A percentile compares a stretch with the other conserved stretches of the same genome.
Conservation (phyloP, 176 grass and related monocot species). For the Musa schizocarpa region DNA sequence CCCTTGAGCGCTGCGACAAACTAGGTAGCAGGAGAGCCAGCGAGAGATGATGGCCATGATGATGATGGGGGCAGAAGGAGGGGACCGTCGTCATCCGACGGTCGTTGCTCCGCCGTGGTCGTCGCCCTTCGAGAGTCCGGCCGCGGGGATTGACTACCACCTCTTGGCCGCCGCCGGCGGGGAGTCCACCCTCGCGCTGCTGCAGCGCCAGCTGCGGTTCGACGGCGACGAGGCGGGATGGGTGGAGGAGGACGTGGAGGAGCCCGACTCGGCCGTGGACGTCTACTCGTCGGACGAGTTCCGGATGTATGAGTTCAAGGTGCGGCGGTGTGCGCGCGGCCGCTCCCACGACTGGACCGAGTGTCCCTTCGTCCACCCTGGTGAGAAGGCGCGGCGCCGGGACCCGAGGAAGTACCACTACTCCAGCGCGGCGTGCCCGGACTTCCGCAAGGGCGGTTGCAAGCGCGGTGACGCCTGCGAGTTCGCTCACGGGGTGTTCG, state of each 20-base stretch:
- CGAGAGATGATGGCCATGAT: conserved; percentile 25
- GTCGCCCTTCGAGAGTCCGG: conserved; percentile 27
- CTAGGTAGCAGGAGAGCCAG: fast-evolving
- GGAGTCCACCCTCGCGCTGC: conserved; percentile 9
- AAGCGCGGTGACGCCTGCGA: conserved; percentile 81
- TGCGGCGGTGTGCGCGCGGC: conserved; percentile 54
- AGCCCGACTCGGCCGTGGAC: conserved; percentile 26
- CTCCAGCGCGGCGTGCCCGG: conserved; percentile 78
- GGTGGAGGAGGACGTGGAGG: conserved; percentile 8
- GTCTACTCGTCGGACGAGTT: conserved; percentile 72
- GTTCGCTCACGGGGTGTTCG: conserved; percentile 30
- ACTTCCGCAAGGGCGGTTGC: conserved; percentile 81
- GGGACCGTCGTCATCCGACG: conserved; percentile 6
- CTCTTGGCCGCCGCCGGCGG: not conserved
- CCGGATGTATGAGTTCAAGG: conserved; percentile 96
- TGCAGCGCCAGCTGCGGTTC: conserved; percentile 44
- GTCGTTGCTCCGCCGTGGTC: conserved; percentile 51
- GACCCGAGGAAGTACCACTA: conserved; percentile 86
- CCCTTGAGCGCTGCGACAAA: not conserved
- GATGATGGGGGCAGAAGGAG: conserved; percentile 27
- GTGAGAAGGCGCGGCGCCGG: conserved; percentile 75
- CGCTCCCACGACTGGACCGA: conserved; percentile 94
- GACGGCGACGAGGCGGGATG: conserved; percentile 31
- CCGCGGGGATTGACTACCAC: conserved; percentile 27
- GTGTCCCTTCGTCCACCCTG: conserved; percentile 86